Conservation (phyloP, 2,329 filamentous ascomycete genomes). For the Nemania sp. region DNA sequence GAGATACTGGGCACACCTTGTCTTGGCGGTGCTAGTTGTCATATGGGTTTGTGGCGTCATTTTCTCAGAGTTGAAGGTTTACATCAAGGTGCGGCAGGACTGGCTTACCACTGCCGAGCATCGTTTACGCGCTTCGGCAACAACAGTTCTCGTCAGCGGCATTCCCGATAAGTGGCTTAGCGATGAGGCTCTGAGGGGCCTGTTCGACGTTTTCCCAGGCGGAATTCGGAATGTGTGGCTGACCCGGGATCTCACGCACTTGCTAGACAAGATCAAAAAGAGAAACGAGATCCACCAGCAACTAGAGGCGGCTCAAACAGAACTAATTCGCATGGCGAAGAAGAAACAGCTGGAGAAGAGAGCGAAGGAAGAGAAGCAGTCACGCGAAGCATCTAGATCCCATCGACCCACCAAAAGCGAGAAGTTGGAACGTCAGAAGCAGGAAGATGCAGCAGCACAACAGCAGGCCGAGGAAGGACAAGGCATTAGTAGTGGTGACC, state of each 20-base stretch:
- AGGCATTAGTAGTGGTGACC: constrained; percentile 56
- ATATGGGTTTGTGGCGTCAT: constrained; percentile 85
- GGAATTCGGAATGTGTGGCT: constrained; percentile 96
- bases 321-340: constrained; percentile 78
- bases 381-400: constrained; percentile 55
- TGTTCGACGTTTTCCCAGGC: constrained; percentile 96
- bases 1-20: constrained; percentile 81
- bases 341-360: constrained; percentile 74
- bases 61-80: constrained; percentile 82
- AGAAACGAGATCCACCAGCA: constrained; percentile 70
- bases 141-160: constrained; percentile 88
- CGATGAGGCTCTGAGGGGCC: constrained; percentile 74
- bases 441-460: constrained; percentile 54
- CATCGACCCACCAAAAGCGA: constrained; percentile 57
- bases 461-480: constrained; percentile 52
- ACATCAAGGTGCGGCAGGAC: constrained; percentile 90
- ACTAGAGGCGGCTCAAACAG: constrained; percentile 82
- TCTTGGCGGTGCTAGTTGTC: constrained; percentile 77
- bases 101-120: constrained; percentile 95
- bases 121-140: constrained; percentile 88
- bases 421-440: constrained; percentile 49
- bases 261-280: constrained; percentile 81
- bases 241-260: constrained; percentile 82
- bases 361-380: constrained; percentile 65
- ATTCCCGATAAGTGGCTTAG: constrained; percentile 92